phyloP scores from a whole-genome alignment of 768 basidiomycete genomes.

The Ephemerocybe angulata region DNA sequence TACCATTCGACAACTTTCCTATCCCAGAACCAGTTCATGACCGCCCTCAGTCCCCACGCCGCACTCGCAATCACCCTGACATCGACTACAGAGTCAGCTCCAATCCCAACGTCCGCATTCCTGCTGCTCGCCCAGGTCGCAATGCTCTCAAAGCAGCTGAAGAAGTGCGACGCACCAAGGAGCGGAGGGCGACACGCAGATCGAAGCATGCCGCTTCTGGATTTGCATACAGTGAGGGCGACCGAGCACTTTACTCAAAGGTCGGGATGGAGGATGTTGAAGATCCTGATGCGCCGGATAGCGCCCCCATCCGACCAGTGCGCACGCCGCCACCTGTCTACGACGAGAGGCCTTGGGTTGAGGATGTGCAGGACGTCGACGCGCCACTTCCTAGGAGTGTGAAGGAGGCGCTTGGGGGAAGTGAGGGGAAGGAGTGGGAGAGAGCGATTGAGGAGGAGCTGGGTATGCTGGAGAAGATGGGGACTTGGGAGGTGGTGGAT shows the following conservation, averaged over 20 bases:
- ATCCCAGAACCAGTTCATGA: neutral
- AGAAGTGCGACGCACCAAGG: no score
- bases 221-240: no score
- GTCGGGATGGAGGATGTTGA: neutral
- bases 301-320: neutral
- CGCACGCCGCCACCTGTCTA: neutral
- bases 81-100: no score
- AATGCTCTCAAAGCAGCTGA: no score
- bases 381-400: neutral
- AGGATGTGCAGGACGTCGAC: neutral
- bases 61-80: no score
- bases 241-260: no score
- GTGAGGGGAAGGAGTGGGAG: constrained; percentile 13
- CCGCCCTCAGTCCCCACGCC: neutral
- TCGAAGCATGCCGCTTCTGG: no score
- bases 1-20: neutral
- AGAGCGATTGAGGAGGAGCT: constrained; percentile 11
- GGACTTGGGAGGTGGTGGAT: constrained; percentile 7
- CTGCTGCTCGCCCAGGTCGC: no score
- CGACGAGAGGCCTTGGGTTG: constrained; percentile 27
- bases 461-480: constrained; percentile 6
- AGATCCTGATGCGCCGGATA: neutral
- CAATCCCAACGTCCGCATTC: no score
- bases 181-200: no score
- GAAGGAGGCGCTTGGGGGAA: neutral